Conservation (phyloP, 495 filamentous ascomycete species). For the Diplogelasinospora grovesii region DNA sequence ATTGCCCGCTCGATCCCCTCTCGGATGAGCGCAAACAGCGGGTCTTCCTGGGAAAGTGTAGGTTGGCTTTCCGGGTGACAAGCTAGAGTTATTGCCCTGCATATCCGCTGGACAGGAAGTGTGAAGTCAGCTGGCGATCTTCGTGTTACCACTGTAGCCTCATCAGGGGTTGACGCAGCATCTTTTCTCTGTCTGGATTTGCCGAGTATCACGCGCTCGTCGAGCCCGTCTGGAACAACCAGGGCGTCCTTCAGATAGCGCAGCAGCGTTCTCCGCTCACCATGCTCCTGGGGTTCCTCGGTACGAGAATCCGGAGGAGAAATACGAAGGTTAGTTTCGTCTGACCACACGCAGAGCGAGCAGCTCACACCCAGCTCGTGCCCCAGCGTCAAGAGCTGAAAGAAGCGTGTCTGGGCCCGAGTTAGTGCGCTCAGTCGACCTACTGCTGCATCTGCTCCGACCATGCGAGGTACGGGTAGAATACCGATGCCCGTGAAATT, state of each 20-base stretch:
- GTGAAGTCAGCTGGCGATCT: no score
- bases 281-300: neutral
- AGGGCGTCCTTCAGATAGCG: conserved; percentile 11
- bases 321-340: conserved; percentile 3
- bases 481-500: conserved; percentile 16
- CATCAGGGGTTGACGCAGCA: neutral
- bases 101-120: no score
- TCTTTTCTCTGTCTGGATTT: conserved; percentile 3
- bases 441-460: neutral
- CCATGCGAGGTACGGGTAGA: conserved; percentile 13
- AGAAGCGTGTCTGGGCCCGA: conserved; percentile 16
- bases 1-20: conserved; percentile 10
- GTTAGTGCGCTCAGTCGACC: conserved; percentile 3
- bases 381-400: conserved; percentile 25
- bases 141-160: no score
- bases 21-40: conserved; percentile 7
- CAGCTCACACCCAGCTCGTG: conserved; percentile 17
- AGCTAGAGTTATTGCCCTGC: no score
- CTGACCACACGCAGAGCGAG: conserved; percentile 25
- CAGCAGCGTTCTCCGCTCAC: conserved; percentile 4
- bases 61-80: no score
- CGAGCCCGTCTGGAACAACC: conserved; percentile 23
- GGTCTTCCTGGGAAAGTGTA: conserved; percentile 1
- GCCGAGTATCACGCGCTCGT: conserved; percentile 12
- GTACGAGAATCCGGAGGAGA: conserved; percentile 6